These are phyloP conservation scores for Sarocladiaceae sp. DNA, from an alignment of 2,329 filamentous ascomycete species.

Conservation along the genomic window DNA sequence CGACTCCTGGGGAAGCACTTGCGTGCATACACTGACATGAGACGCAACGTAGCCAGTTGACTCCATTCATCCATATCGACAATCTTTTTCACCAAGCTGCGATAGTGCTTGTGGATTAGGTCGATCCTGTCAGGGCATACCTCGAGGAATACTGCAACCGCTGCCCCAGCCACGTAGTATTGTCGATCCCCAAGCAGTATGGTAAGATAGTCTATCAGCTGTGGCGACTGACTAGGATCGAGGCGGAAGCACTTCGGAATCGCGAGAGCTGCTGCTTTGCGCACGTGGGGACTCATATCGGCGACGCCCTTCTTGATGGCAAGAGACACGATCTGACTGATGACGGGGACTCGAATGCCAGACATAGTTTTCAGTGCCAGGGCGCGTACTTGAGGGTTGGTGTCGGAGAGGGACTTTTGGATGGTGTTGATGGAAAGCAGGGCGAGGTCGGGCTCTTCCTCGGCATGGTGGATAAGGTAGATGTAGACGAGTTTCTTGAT, in stretches of 20 bases:
- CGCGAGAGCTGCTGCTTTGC: conserved; percentile 85
- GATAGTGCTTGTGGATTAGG: conserved; percentile 85
- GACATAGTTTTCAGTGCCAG: conserved; percentile 96
- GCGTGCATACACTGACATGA: conserved; percentile 80
- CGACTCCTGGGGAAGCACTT: conserved; percentile 76
- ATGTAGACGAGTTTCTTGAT: conserved; percentile 99
- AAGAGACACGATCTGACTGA: conserved; percentile 92
- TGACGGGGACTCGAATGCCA: conserved; percentile 92
- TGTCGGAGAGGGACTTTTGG: conserved; percentile 91
- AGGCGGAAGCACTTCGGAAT: conserved; percentile 94
- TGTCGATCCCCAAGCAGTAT: conserved; percentile 81
- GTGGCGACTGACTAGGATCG: conserved; percentile 77
- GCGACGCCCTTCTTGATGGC: conserved; percentile 90
- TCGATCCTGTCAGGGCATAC: conserved; percentile 84
- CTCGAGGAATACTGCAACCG: conserved; percentile 82
- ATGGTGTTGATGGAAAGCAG: conserved; percentile 98
- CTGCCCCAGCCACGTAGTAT: conserved; percentile 93
- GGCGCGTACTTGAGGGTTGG: conserved; percentile 82
- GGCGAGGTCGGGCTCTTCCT: conserved; percentile 90
- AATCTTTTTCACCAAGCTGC: conserved; percentile 75
- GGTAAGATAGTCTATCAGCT: conserved; percentile 75
- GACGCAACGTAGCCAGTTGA: conserved; percentile 72
- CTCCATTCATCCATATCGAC: conserved; percentile 99
- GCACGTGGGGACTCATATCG: conserved; percentile 91
- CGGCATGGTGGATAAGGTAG: conserved; percentile 93